Conservation (phyloP, 2,329 filamentous ascomycete genomes). For the Phialocephala subalpina region DNA sequence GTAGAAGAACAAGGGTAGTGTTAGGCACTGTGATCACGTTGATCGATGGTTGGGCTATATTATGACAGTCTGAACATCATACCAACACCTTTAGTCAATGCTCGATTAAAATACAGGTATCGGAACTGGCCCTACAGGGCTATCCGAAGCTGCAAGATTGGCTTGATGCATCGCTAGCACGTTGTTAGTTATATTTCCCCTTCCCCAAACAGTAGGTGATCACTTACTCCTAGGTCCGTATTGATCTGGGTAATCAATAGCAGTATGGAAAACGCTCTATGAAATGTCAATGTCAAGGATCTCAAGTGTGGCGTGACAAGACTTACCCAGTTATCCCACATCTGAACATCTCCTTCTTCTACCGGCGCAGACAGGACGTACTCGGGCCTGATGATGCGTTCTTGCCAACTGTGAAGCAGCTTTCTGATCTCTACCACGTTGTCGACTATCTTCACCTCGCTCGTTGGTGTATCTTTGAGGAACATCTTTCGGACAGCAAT, state of each 20-base stretch:
- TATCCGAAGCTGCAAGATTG: slow-evolving; percentile 48
- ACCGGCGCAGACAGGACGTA: slow-evolving; percentile 50
- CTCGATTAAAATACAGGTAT: slow-evolving; percentile 12
- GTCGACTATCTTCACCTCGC: slow-evolving; percentile 47
- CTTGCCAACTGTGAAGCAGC: slow-evolving; percentile 48
- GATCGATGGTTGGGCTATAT: too few species aligned
- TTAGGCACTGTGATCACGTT: too few species aligned
- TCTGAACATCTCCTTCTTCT: slow-evolving; percentile 53
- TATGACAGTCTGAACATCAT: too few species aligned
- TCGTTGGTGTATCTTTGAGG: slow-evolving; percentile 45
- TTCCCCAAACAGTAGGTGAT: not conserved
- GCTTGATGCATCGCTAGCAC: slow-evolving; percentile 52
- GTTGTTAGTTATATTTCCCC: not conserved
- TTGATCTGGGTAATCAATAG: slow-evolving; percentile 52
- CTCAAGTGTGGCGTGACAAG: not conserved
- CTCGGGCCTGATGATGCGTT: slow-evolving; percentile 51
- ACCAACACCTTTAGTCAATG: not conserved
- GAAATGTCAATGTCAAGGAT: not conserved
- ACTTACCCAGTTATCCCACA: slow-evolving; percentile 51
- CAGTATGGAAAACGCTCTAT: slow-evolving; percentile 49
- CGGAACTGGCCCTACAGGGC: slow-evolving; percentile 25
- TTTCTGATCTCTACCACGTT: slow-evolving; percentile 49
- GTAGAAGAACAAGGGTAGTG: too few species aligned
- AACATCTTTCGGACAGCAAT: slow-evolving; percentile 50
- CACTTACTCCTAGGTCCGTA: slow-evolving; percentile 47